A percentile compares a stretch with the other conserved stretches of the same genome.
phyloP scores from a whole-genome alignment of 208 protist genomes.

The Novymonas esmeraldas region DNA sequence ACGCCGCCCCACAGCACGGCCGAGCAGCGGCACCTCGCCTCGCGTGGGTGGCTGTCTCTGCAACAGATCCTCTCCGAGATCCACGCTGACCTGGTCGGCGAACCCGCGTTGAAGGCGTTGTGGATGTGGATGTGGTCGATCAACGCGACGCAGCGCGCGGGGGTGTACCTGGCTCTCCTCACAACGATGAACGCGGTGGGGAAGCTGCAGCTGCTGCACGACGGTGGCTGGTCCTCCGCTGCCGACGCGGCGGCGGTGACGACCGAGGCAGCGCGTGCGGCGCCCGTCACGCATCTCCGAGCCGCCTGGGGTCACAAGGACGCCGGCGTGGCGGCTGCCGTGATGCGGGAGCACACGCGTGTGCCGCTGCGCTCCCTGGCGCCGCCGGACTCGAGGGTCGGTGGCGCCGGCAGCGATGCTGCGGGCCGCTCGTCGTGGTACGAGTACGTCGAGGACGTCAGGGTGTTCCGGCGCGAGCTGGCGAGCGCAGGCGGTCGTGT shows the following conservation, averaged over 20 bases:
- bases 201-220: constrained; percentile 28
- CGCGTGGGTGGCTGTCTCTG: constrained; percentile 23
- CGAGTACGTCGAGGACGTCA: constrained; percentile 18
- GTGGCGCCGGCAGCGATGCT: not conserved
- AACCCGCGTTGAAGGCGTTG: constrained; percentile 11
- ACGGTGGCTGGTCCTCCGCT: not conserved
- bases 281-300: constrained; percentile 27
- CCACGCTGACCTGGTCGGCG: not conserved
- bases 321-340: constrained; percentile 6
- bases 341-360: constrained; percentile 29
- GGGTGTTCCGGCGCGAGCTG: constrained; percentile 5
- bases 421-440: constrained; percentile 20
- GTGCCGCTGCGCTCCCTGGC: constrained; percentile 20
- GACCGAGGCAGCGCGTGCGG: not conserved
- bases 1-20: not conserved
- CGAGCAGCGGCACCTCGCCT: constrained; percentile 1
- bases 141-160: not conserved
- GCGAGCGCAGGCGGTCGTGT: constrained; percentile 4
- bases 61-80: constrained; percentile 10
- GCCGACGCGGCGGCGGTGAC: not conserved
- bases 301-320: constrained; percentile 40
- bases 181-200: constrained; percentile 7
- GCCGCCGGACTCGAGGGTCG: not conserved
- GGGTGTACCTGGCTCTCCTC: constrained; percentile 17
- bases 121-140: constrained; percentile 6